Base-by-base conservation (phyloP, 768 basidiomycete species). In the Boletus vermiculosoides region DNA sequence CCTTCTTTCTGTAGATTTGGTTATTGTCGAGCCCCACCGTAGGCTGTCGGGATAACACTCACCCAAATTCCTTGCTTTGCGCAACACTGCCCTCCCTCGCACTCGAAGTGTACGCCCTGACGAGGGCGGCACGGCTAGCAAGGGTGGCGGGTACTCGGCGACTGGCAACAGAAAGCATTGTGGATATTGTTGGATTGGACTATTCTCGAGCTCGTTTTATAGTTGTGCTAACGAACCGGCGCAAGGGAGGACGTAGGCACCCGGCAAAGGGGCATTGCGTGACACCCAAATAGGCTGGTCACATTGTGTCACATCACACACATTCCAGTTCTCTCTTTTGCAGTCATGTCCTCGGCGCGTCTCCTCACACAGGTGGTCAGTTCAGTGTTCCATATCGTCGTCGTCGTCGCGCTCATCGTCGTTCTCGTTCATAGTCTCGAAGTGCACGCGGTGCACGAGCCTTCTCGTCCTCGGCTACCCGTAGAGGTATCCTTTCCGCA, bases 41-140 rank as follows among this genome's bases (percentile, higher is more conserved):
- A 36, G 25, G 44, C 16, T 20, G 13, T 16, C 16, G 25, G 18
- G 45, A 23, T 25, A 8, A 45, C 20, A 58, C 80, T 53, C 63
- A 87, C 88, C 77, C 79, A 74, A 90, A 89, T 50, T 78, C 83
- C 68, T 71, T 80, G 54, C 82, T 84, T 61, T 83, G 73, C 34
- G 87, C 87, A 48, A 86, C 83, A 41, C 79, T 79, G 40, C 84
- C 85, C 42, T 86, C 84, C 40, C 55, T 76, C 34, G 57, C 33
- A 51, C 79, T 76, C n/a, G 76, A 75, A 12, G 72, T 68, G 64
- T 76, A 75, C 41, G 63, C 36, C 58, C 67, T 66, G 62, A 66
- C 63, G 61, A 69, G 51, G 48, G 76, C 60, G 59, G 74, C 66
- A 22, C 76, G 71, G 33, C 74, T 66, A 56, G 69, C 64, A 42